phyloP scores from a whole-genome alignment of 148 eudicot genomes.

The Diospyros kaki region DNA sequence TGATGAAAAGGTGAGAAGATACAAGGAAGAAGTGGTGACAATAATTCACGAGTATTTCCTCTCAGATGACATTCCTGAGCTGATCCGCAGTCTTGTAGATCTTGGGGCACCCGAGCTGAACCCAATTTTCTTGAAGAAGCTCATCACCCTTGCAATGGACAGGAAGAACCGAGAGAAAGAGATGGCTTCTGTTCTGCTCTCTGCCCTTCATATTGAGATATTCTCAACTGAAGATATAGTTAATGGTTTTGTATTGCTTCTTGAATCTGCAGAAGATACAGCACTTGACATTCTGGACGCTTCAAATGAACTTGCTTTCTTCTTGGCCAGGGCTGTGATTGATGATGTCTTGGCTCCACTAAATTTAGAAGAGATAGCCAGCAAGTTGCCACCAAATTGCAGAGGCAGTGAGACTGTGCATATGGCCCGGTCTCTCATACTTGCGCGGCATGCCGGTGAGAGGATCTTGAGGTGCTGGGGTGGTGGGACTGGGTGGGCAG shows the following conservation, averaged over 20 bases:
- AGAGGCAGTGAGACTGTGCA: constrained; percentile 77
- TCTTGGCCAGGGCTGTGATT: constrained; percentile 86
- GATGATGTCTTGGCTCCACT: constrained; percentile 88
- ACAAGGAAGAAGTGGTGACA: constrained; percentile 67
- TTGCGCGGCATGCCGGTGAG: constrained; percentile 94
- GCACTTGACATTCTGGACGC: constrained; percentile 89
- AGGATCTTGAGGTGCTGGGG: constrained; percentile 97
- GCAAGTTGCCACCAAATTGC: constrained; percentile 59
- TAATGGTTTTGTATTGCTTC: constrained; percentile 76
- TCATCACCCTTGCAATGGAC: constrained; percentile 90
- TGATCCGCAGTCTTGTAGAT: constrained; percentile 79
- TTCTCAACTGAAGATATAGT: constrained; percentile 88
- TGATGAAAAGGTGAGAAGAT: constrained; percentile 55
- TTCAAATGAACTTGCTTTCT: constrained; percentile 76
- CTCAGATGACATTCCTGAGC: constrained; percentile 94
- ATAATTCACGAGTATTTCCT: constrained; percentile 92
- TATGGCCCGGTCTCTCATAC: constrained; percentile 72
- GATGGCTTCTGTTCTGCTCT: constrained; percentile 92
- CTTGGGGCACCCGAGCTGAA: constrained; percentile 64
- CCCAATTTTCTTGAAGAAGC: constrained; percentile 77
- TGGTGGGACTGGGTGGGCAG: constrained; percentile 97
- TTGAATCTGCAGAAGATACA: constrained; percentile 92
- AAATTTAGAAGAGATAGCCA: constrained; percentile 72
- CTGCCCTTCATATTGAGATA: constrained; percentile 86
- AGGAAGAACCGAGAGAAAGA: constrained; percentile 93